Evolutionary conservation across 192 early-diverging fungal species (phyloP), one percentile per base, ranked within the genome.

Genomic region (Entomortierella parvispora): DNA sequence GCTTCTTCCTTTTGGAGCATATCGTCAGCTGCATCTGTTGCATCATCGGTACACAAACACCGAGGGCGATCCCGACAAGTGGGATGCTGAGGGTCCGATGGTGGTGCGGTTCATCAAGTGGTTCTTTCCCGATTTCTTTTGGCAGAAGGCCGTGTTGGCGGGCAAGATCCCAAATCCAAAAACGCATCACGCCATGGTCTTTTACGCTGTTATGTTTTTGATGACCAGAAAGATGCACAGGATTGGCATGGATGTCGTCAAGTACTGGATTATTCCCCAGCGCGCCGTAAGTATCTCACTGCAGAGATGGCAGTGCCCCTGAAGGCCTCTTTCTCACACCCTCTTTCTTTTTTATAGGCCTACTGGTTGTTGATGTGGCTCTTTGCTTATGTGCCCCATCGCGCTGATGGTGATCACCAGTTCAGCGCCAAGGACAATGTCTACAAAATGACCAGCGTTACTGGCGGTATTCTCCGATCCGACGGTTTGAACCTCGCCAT

Each of bases 371-470:
- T 74, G 26, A 40, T 57, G 64, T 76, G 71, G 71, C 46, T 76
- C 1, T 76, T 67, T 43, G 71, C 64, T 1, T 76, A 76, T 43
- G 71, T 76, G 53, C 65, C 71, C 7, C 71, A 76, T 52, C 58
- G 71, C 2, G 43, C 65, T 0, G 71, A 67, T 50, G 71, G 64
- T 2, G 71, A 62, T 26, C 71, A 68, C 3, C 48, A 66, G 20
- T 76, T 51, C 34, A 66, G 26, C 32, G 64, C 64, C 20, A 55
- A 58, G n/a, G 71, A 67, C 33, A 76, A 76, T 34, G 42, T 76
- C 12, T 76, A 76, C 64, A 76, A 76, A 46, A 76, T 67, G 53
- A 76, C 71, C 7, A 76, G 43, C 48, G 71, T 67, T 8, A 67
- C 71, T 0, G 71, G 71, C 0, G 71, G 71, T 3, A 67, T 76